Conservation (phyloP, 164 flowering plant species). For the Warburgia ugandensis region DNA sequence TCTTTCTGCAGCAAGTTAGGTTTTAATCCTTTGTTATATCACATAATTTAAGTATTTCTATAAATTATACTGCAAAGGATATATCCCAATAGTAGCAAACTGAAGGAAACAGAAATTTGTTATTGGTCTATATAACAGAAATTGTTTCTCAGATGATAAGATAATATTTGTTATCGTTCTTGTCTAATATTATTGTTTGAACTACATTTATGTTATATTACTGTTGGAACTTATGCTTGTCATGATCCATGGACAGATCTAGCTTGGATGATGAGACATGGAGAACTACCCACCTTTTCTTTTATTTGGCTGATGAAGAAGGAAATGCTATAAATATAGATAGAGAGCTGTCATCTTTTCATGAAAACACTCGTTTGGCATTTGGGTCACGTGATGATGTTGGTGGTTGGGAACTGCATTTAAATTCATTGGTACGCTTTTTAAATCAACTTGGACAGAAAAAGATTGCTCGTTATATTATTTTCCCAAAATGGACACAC, state of each 20-base stretch:
- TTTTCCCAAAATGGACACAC: too few species aligned
- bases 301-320: conserved; percentile 90
- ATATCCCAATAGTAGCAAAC: too few species aligned
- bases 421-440: conserved; percentile 49
- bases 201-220: too few species aligned
- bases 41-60: too few species aligned
- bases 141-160: too few species aligned
- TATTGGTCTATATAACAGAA: too few species aligned
- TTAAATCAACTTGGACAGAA: not conserved
- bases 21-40: too few species aligned
- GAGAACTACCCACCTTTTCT: conserved; percentile 64
- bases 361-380: conserved; percentile 49
- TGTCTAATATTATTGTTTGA: too few species aligned
- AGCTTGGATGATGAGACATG: conserved; percentile 32
- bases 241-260: conserved; percentile 26
- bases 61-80: too few species aligned
- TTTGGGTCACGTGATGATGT: conserved; percentile 60
- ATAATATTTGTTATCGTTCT: too few species aligned
- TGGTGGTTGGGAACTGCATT: conserved; percentile 85
- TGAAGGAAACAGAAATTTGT: too few species aligned
- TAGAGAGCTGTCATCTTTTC: conserved; percentile 25
- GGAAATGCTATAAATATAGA: conserved; percentile 48
- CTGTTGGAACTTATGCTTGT: conserved; percentile 1
- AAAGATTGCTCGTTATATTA: not conserved
- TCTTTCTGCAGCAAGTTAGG: too few species aligned